phyloP scores from a whole-genome alignment of 164 flowering plant species.

The Magnolia changhungtana region DNA sequence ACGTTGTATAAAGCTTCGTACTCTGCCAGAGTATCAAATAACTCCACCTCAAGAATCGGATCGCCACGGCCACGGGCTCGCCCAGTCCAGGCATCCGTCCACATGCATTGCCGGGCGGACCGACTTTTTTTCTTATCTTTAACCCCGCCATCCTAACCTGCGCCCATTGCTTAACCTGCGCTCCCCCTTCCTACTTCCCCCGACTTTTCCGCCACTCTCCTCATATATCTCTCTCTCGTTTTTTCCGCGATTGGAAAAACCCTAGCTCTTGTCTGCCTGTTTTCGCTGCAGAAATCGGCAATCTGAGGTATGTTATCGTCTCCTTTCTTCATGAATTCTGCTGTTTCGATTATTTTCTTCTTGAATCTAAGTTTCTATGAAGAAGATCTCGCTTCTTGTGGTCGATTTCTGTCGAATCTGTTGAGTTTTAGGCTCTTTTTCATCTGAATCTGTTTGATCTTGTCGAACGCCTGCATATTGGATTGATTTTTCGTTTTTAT shows the following conservation, averaged over 20 bases:
- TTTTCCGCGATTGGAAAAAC: not conserved
- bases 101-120: not conserved
- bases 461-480: not conserved
- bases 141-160: not conserved
- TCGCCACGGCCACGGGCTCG: not conserved
- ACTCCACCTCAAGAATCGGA: not conserved
- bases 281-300: not conserved
- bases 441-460: not conserved
- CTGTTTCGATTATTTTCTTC: not conserved
- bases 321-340: not conserved
- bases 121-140: not conserved
- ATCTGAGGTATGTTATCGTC: not conserved
- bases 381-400: not conserved
- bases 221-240: not conserved
- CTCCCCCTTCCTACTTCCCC: not conserved
- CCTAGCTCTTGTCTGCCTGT: not conserved
- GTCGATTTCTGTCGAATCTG: not conserved
- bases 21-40: not conserved
- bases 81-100: not conserved
- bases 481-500: not conserved
- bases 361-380: not conserved
- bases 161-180: not conserved
- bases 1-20: too few relatives aligned
- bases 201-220: not conserved
- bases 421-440: not conserved